Conservation (phyloP, 768 basidiomycete species). For the Rubroboletus satanas region DNA sequence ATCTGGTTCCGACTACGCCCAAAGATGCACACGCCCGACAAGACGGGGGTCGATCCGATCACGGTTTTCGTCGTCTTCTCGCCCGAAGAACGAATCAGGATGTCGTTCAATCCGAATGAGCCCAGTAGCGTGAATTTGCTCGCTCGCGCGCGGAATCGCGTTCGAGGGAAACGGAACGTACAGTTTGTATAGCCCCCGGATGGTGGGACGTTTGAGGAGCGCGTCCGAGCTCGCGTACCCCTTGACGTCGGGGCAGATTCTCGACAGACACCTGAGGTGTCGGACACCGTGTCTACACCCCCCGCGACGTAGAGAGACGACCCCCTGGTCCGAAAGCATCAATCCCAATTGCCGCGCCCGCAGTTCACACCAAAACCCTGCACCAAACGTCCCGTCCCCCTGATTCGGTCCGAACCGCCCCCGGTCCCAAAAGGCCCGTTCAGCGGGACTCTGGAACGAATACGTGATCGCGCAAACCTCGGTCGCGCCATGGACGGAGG, state of each 20-base stretch:
- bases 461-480: constrained; percentile 30
- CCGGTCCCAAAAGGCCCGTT: constrained; percentile 36
- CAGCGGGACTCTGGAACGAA: constrained; percentile 2
- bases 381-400: constrained; percentile 38
- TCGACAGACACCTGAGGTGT: constrained; percentile 29
- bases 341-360: no score
- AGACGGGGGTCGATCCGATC: constrained; percentile 14
- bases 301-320: no score
- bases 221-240: constrained; percentile 46
- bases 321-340: no score
- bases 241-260: constrained; percentile 34
- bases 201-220: constrained; percentile 42
- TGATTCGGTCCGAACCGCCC: constrained; percentile 25
- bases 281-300: constrained; percentile 24
- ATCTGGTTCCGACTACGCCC: constrained; percentile 31
- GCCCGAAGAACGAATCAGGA: constrained; percentile 29
- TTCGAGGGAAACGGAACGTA: no score
- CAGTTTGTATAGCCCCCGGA: constrained; percentile 42
- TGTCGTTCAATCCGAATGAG: constrained; percentile 34
- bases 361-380: background rate
- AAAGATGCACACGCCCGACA: constrained; percentile 39
- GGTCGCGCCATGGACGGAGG: constrained; percentile 36
- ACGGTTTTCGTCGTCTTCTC: constrained; percentile 36
- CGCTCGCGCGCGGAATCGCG: no score
- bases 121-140: no score